A percentile compares a stretch with the other conserved stretches of the same genome.
Conservation (phyloP, 371 early-diverging fungal genomes). For the Thermomucor indicae-seudaticae region DNA sequence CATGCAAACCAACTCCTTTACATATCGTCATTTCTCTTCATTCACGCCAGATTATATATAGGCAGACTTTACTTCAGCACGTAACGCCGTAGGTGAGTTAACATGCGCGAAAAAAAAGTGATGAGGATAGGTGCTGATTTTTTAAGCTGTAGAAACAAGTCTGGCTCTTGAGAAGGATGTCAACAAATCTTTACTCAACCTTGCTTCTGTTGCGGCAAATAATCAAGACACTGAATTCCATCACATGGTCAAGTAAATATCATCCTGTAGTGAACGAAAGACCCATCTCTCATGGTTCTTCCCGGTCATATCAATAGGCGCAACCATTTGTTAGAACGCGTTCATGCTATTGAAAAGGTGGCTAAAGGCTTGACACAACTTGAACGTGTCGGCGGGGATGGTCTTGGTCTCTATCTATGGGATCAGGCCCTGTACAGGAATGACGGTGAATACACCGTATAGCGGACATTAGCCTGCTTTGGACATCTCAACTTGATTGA, state of each 20-base stretch:
- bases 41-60: neutral
- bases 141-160: conserved; percentile 21
- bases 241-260: conserved; percentile 50
- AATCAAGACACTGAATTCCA: conserved; percentile 53
- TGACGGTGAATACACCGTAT: conserved; percentile 15
- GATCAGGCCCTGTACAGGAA: conserved; percentile 37
- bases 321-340: conserved; percentile 31
- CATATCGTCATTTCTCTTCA: neutral
- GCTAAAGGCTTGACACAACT: conserved; percentile 48
- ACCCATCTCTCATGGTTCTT: no score
- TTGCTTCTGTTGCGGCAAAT: conserved; percentile 46
- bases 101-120: neutral
- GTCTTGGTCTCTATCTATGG: conserved; percentile 46
- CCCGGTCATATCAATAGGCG: no score
- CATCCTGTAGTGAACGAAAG: no score
- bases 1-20: conserved; percentile 3
- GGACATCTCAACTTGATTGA: no score
- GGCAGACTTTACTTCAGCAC: conserved; percentile 33
- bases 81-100: conserved; percentile 27
- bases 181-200: conserved; percentile 55
- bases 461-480: no score
- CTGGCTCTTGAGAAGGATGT: conserved; percentile 48
- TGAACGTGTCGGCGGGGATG: conserved; percentile 47
- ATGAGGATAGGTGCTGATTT: neutral
- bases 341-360: conserved; percentile 43